Conservation (phyloP, 2,329 filamentous ascomycete species). For the Scedosporium dehoogii region DNA sequence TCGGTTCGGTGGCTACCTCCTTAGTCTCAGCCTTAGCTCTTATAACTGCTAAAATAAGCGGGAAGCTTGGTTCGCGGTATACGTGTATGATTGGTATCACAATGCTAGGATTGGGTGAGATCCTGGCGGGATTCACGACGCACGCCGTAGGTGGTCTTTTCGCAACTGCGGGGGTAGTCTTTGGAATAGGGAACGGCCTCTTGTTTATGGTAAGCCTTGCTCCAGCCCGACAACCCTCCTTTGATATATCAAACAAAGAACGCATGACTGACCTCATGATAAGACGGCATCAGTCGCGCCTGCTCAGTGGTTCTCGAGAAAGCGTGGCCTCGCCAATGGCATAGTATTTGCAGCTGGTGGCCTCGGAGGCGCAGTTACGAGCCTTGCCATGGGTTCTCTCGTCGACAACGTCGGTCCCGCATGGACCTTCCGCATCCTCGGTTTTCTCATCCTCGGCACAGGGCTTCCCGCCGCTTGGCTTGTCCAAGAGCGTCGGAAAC, state of each 20-base stretch:
- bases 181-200: slow-evolving; percentile 22
- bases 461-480: slow-evolving; percentile 45
- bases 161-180: slow-evolving; percentile 20
- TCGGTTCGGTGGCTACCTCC: slow-evolving; percentile 42
- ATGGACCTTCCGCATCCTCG: slow-evolving; percentile 44
- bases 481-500: slow-evolving; percentile 33
- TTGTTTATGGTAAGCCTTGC: slow-evolving; percentile 43
- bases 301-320: slow-evolving; percentile 43
- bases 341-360: slow-evolving; percentile 44
- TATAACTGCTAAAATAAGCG: slow-evolving; percentile 38
- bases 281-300: slow-evolving; percentile 30
- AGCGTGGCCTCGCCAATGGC: slow-evolving; percentile 45
- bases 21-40: slow-evolving; percentile 42
- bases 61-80: slow-evolving; percentile 33
- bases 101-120: slow-evolving; percentile 37
- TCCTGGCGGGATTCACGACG: slow-evolving; percentile 28
- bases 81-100: slow-evolving; percentile 38
- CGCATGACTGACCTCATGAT: background rate
- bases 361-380: slow-evolving; percentile 42
- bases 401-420: slow-evolving; percentile 31
- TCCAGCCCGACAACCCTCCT: slow-evolving; percentile 19
- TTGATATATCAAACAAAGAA: too few species aligned
- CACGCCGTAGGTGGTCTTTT: slow-evolving; percentile 25
- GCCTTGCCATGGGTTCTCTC: slow-evolving; percentile 36
- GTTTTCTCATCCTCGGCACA: slow-evolving; percentile 39